Percentiles rank a stretch among this genome's conserved stretches.
Conservation (phyloP, 2,329 filamentous ascomycete species). For the Dactylellina haptotyla region DNA sequence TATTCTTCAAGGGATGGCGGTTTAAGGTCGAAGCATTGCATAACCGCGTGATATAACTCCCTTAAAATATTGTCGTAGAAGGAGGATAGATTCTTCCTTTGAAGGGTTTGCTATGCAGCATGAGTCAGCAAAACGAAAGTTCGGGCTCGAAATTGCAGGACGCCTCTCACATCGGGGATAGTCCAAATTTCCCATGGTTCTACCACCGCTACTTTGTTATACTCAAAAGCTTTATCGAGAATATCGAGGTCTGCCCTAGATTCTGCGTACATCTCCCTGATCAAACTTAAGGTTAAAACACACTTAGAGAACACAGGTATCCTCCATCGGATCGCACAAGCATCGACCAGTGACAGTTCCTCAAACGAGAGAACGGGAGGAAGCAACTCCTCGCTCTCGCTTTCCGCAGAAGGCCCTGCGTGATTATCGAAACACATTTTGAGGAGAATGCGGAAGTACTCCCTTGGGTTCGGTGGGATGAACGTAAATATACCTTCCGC, state of each 20-base stretch:
- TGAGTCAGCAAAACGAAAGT: conserved; percentile 1
- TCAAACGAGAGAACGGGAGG: conserved; percentile 70
- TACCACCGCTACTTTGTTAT: conserved; percentile 71
- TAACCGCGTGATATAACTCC: conserved; percentile 86
- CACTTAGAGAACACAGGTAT: conserved; percentile 83
- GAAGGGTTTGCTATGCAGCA: conserved; percentile 63
- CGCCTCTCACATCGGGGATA: conserved; percentile 59
- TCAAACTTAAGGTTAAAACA: conserved; percentile 83
- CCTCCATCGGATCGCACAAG: conserved; percentile 88
- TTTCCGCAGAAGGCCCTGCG: conserved; percentile 59
- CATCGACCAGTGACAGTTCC: conserved; percentile 82
- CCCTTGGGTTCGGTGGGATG: conserved; percentile 83
- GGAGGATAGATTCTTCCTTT: conserved; percentile 77
- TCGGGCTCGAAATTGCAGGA: background rate
- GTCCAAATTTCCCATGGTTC: conserved; percentile 66
- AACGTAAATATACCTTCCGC: conserved; percentile 79
- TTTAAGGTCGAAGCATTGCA: conserved; percentile 89
- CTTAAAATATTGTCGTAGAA: conserved; percentile 84
- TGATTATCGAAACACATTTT: conserved; percentile 60
- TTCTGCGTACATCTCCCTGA: conserved; percentile 84
- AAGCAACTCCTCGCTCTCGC: conserved; percentile 63
- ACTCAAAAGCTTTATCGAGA: conserved; percentile 83
- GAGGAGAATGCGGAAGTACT: conserved; percentile 70
- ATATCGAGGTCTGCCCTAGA: conserved; percentile 83
- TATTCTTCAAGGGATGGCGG: conserved; percentile 81